Percentiles rank a stretch among this genome's conserved stretches.
Conservation (phyloP, 2,329 filamentous ascomycete genomes). For the Aspergillus luchuensis region DNA sequence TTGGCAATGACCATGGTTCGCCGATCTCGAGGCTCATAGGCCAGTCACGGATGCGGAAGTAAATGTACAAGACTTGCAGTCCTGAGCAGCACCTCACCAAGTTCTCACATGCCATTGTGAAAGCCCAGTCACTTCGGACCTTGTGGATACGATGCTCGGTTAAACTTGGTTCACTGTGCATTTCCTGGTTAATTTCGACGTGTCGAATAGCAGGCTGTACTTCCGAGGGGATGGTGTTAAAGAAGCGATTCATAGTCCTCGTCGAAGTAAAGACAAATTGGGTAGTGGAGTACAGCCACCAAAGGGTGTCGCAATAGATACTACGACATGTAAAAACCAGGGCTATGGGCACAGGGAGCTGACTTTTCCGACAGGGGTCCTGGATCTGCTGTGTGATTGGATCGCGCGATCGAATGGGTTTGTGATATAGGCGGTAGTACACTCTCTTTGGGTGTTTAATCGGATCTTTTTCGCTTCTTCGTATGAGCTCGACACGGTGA, state of each 20-base stretch:
- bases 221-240: slow-evolving; percentile 56
- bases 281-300: slow-evolving; percentile 59
- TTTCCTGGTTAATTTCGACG: slow-evolving; percentile 27
- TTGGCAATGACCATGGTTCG: slow-evolving; percentile 26
- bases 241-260: slow-evolving; percentile 20
- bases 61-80: slow-evolving; percentile 22
- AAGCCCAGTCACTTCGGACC: slow-evolving; percentile 24
- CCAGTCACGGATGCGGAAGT: slow-evolving; percentile 23
- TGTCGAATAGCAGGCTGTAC: slow-evolving; percentile 55
- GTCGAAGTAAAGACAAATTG: slow-evolving; percentile 28
- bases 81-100: slow-evolving; percentile 13
- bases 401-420: slow-evolving; percentile 43
- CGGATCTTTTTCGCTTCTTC: not conserved
- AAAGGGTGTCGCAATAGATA: slow-evolving; percentile 64
- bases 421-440: slow-evolving; percentile 62
- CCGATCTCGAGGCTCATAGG: slow-evolving; percentile 23
- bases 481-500: slow-evolving; percentile 23
- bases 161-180: slow-evolving; percentile 28
- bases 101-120: slow-evolving; percentile 20
- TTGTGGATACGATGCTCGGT: slow-evolving; percentile 19
- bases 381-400: slow-evolving; percentile 8
- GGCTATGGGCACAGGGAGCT: slow-evolving; percentile 40
- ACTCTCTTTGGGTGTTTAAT: slow-evolving; percentile 57
- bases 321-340: slow-evolving; percentile 64
- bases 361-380: too few species aligned